phyloP scores from a whole-genome alignment of 345 rosid genomes.

The Ricinus communis region DNA sequence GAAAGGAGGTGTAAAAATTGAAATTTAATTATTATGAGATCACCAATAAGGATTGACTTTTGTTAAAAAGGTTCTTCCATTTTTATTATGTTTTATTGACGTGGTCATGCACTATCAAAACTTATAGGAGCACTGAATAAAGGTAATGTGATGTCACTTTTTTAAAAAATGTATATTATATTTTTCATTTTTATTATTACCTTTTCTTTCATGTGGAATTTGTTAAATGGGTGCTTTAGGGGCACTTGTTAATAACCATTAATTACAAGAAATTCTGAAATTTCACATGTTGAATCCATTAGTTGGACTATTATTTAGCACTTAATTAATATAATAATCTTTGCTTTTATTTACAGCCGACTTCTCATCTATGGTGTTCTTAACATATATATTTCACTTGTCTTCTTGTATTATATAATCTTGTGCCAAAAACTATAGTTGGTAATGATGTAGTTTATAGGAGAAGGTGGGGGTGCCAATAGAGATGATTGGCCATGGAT shows the following conservation, averaged over 20 bases:
- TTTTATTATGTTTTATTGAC: constrained; percentile 21
- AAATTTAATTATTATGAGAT: background rate
- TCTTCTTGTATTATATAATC: background rate
- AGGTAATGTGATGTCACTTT: background rate
- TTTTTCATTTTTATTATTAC: background rate
- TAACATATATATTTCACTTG: background rate
- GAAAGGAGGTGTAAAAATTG: too few species aligned
- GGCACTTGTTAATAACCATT: too few species aligned
- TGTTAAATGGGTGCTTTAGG: too few species aligned
- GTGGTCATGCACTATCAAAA: constrained; percentile 17
- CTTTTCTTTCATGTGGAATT: background rate
- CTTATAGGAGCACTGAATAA: constrained; percentile 8
- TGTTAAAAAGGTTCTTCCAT: background rate
- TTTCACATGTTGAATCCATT: too few species aligned
- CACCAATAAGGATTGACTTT: constrained; percentile 11
- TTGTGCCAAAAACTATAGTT: background rate
- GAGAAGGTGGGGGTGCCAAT: constrained; percentile 1
- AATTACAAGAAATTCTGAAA: too few species aligned
- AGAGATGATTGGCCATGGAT: background rate
- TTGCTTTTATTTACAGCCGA: background rate
- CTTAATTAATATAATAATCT: too few species aligned
- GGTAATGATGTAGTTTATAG: background rate
- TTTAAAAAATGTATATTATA: background rate
- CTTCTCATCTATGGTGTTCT: background rate
- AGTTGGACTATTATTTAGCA: too few species aligned